Percentiles rank a stretch among this genome's conserved stretches.
Evolutionary conservation across 345 rosid genomes (phyloP).

Genomic region (Brassica incana): DNA sequence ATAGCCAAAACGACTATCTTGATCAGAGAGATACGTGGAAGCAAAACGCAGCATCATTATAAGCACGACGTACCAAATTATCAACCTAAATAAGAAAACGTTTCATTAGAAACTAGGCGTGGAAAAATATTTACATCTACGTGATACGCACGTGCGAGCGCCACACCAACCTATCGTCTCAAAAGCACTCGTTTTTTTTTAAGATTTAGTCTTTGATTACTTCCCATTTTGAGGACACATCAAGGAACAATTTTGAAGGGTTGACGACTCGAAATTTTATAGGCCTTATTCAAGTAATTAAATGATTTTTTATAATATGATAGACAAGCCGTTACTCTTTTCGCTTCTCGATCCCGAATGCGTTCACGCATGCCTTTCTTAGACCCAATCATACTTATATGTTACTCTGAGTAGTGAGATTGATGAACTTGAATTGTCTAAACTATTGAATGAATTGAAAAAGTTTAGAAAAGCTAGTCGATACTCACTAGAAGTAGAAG

Average conservation of each 20-base stretch:
- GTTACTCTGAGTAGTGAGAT: not conserved
- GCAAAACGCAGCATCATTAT: slow-evolving; percentile 12
- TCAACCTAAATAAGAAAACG: slow-evolving; percentile 18
- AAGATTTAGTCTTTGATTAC: not conserved
- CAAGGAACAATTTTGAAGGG: not conserved
- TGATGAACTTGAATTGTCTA: not conserved
- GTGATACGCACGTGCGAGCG: slow-evolving; percentile 25
- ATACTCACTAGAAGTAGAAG: no score
- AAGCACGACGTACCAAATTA: not conserved
- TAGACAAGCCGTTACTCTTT: no score
- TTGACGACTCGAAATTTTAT: not conserved
- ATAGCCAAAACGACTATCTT: not conserved
- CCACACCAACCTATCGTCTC: slow-evolving; percentile 35
- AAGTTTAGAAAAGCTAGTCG: no score
- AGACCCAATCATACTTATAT: not conserved
- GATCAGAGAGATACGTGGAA: not conserved
- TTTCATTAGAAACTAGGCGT: not conserved
- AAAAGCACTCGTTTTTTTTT: not conserved
- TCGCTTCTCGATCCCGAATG: no score
- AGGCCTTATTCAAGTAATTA: not conserved
- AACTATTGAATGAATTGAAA: no score
- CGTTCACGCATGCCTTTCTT: not conserved
- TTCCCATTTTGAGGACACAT: not conserved
- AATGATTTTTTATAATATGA: not conserved
- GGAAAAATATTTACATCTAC: slow-evolving; percentile 1